Evolutionary conservation across 2,329 filamentous ascomycete species (phyloP), one percentile per base, ranked within the genome.

Genomic region (Alternaria brassicae): DNA sequence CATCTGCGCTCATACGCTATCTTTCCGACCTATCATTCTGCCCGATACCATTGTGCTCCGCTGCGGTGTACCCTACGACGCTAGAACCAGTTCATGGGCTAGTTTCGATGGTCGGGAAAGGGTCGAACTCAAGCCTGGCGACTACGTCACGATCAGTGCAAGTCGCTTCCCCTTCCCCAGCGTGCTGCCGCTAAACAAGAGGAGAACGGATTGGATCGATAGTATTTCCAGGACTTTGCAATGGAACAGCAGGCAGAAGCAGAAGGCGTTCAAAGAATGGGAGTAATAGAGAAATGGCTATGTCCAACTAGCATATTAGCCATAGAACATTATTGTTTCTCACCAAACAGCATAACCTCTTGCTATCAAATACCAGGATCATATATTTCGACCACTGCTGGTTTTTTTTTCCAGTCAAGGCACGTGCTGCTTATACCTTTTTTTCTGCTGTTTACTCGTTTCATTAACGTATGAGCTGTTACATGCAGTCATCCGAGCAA

Each of bases 11-110:
- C 94, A 98, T 78, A 97, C 94, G 0, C 84, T 98, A 3, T 96
- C 92, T 2, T 98, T 98, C 84, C 86, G 95, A 10, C 94, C 94
- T n/a, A 95, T 98, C 71, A 95, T 98, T 71, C 84, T 98, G 3
- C 95, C 95, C 0, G 95, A 99, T 79, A 97, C 94, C 0, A 96
- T 98, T 62, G 94, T 98, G 1, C 83, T 99, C 60, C 88, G 95
- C 36, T 85, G 97, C 17, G 95, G 94, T 10, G 93, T 98, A n/a
- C 95, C 95, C 0, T 98, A 97, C 76, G 90, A 96, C 77, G 92
- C 93, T 8, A 85, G 95, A 49, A 93, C 92, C 4, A 90, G 88
- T 68, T 93, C 91, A 39, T 99, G 95, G 94, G 95, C 93, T n/a
- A 96, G 92, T 77, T 99, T 99, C 75, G 95, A 99, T 78, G 95